These are phyloP conservation scores for Anthracocystis panici-leucophaei DNA, from an alignment of 1,284 basidiomycete genomes.

Conservation along the genomic window DNA sequence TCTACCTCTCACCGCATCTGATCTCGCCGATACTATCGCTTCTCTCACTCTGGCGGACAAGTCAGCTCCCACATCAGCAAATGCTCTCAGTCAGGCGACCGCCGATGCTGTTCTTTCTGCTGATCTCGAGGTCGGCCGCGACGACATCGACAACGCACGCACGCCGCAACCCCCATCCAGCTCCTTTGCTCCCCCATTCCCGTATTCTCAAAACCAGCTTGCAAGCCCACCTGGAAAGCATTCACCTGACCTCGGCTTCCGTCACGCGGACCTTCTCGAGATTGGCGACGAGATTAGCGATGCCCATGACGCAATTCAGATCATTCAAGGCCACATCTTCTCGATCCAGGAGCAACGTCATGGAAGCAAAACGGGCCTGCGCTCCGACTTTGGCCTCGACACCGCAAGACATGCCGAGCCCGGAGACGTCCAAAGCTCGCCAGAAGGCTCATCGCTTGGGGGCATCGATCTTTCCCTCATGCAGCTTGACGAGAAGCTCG, in stretches of 20 bases:
- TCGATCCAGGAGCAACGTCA: slow-evolving; percentile 56
- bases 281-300: slow-evolving; percentile 42
- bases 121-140: slow-evolving; percentile 2
- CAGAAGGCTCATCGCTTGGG: slow-evolving; percentile 49
- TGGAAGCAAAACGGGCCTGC: slow-evolving; percentile 7
- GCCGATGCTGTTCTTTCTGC: not conserved
- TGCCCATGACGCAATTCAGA: slow-evolving; percentile 36
- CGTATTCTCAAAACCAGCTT: not conserved
- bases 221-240: not conserved
- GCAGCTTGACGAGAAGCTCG: slow-evolving; percentile 82
- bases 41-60: slow-evolving; percentile 30
- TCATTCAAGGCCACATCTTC: slow-evolving; percentile 53
- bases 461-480: slow-evolving; percentile 84
- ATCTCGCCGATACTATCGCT: slow-evolving; percentile 52
- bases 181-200: slow-evolving; percentile 8
- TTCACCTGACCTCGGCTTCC: slow-evolving; percentile 14
- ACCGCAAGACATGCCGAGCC: not conserved
- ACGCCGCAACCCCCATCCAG: slow-evolving; percentile 20
- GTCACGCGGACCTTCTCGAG: slow-evolving; percentile 27
- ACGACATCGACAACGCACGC: slow-evolving; percentile 8
- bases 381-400: not conserved
- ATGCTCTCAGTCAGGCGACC: not conserved
- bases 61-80: not conserved
- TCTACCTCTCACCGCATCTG: slow-evolving; percentile 33
- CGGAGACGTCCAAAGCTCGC: slow-evolving; percentile 1